Conservation (phyloP, 306 rosid genomes). For the Lagenaria siceraria region DNA sequence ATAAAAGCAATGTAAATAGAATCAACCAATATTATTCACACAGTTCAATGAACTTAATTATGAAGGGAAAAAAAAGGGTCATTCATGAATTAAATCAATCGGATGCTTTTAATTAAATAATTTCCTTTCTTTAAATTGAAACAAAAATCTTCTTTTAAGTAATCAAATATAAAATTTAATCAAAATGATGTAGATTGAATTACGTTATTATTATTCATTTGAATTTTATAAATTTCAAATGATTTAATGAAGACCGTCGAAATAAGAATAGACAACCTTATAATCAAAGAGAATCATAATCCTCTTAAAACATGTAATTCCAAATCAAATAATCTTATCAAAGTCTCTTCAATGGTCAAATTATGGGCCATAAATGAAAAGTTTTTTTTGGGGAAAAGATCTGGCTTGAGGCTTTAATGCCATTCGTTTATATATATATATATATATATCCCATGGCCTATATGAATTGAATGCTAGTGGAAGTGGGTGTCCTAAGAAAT, state of each 20-base stretch:
- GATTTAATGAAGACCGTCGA: background rate
- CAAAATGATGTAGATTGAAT: background rate
- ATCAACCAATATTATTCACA: background rate
- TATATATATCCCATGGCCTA: background rate
- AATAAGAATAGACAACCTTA: background rate
- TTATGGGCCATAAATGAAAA: background rate
- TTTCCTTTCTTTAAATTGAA: too few relatives aligned
- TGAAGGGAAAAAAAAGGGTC: background rate
- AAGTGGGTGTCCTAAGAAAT: background rate
- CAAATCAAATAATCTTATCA: background rate
- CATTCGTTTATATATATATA: too few relatives aligned
- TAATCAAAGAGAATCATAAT: background rate
- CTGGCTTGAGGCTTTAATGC: background rate
- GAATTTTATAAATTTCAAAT: background rate
- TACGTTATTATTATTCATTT: background rate
- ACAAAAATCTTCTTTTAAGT: too few relatives aligned
- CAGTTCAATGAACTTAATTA: background rate
- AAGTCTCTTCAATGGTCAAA: constrained; percentile 3
- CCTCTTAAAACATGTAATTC: background rate
- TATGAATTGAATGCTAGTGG: background rate
- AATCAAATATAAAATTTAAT: background rate
- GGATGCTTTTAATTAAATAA: background rate
- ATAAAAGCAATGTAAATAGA: background rate
- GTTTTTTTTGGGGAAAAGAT: background rate
- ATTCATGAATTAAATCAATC: too few relatives aligned